A percentile compares a stretch with the other conserved stretches of the same genome.
Evolutionary conservation across 2,329 filamentous ascomycete species (phyloP).

Genomic region (Alternaria solani): DNA sequence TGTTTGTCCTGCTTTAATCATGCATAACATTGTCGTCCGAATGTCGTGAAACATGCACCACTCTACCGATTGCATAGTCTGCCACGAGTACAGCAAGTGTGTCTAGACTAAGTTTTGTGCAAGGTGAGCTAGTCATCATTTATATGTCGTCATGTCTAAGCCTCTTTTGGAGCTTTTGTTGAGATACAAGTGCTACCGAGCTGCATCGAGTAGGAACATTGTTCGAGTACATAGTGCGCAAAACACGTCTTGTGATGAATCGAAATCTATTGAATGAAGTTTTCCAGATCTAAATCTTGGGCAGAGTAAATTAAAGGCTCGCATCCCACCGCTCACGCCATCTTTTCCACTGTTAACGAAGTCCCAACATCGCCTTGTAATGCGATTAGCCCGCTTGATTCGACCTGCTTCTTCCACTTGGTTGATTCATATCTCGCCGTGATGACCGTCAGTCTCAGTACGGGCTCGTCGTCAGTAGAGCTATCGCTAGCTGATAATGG

Average conservation of each 20-base stretch:
- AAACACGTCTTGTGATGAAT: background rate
- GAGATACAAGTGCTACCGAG: no score
- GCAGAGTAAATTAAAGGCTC: background rate
- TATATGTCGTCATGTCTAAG: background rate
- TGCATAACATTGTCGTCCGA: background rate
- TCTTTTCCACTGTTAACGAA: slow-evolving; percentile 32
- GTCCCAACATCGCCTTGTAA: slow-evolving; percentile 34
- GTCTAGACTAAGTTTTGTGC: background rate
- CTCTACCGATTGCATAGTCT: background rate
- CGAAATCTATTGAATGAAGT: background rate
- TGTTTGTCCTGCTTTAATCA: background rate
- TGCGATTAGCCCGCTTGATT: slow-evolving; percentile 59
- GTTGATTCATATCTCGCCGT: slow-evolving; percentile 75
- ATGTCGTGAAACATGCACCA: background rate
- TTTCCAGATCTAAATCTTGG: background rate
- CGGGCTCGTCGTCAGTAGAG: slow-evolving; percentile 58
- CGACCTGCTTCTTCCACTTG: slow-evolving; percentile 79
- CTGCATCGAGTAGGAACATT: no score
- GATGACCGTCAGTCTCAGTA: slow-evolving; percentile 77
- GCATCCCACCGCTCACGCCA: slow-evolving; percentile 3
- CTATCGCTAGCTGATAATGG: slow-evolving; percentile 47
- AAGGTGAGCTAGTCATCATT: background rate
- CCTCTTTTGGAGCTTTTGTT: no score
- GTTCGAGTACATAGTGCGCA: background rate
- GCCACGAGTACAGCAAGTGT: background rate